These are phyloP conservation scores for Tolypocladium sp. DNA, from an alignment of 2,329 filamentous ascomycete genomes.

Conservation along the genomic window DNA sequence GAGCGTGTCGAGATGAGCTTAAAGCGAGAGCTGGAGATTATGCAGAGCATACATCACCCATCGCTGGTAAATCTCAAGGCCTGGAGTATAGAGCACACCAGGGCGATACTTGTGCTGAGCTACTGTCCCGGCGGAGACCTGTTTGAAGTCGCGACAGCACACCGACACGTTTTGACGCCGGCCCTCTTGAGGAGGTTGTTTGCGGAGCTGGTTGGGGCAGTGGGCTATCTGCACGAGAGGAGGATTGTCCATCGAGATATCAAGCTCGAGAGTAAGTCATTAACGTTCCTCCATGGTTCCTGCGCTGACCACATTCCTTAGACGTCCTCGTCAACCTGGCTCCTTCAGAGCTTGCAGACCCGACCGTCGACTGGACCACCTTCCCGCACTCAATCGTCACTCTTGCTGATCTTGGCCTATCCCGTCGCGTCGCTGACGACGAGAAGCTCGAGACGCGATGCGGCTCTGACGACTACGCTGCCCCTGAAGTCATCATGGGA, in stretches of 20 bases:
- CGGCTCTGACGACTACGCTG: conserved; percentile 94
- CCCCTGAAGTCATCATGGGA: conserved; percentile 91
- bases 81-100: conserved; percentile 74
- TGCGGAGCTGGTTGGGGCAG: conserved; percentile 76
- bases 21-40: conserved; percentile 90
- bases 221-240: conserved; percentile 74
- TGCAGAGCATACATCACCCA: conserved; percentile 80
- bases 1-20: conserved; percentile 88
- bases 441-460: conserved; percentile 89
- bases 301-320: conserved; percentile 24
- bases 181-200: conserved; percentile 75
- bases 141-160: conserved; percentile 79
- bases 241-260: conserved; percentile 94
- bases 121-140: conserved; percentile 93
- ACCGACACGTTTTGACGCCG: conserved; percentile 58
- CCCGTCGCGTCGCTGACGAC: conserved; percentile 73
- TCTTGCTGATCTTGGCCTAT: conserved; percentile 85
- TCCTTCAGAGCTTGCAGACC: conserved; percentile 53
- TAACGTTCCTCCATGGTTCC: background rate
- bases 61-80: conserved; percentile 87
- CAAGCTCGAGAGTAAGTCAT: conserved; percentile 77
- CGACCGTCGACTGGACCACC: conserved; percentile 56
- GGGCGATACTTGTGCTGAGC: conserved; percentile 77
- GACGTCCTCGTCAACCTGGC: conserved; percentile 88
- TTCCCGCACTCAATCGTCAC: conserved; percentile 81